Conservation (phyloP, 345 rosid genomes). For the Citrus sp. region DNA sequence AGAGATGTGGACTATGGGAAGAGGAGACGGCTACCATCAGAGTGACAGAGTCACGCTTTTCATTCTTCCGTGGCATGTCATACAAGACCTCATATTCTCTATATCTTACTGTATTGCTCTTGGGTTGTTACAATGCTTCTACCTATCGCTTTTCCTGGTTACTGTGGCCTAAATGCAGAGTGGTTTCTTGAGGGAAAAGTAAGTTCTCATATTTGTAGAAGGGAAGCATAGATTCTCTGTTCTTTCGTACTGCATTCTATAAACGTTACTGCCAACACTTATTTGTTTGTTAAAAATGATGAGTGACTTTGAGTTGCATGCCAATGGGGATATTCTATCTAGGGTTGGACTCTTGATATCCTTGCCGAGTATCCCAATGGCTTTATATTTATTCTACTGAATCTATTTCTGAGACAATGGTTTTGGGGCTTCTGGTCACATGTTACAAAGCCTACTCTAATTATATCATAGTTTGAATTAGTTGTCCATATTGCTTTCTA, state of each 20-base stretch:
- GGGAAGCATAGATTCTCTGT: conserved; percentile 24
- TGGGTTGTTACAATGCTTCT: conserved; percentile 17
- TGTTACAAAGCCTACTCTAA: conserved; percentile 1
- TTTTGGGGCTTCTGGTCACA: conserved; percentile 5
- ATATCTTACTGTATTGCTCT: conserved; percentile 15
- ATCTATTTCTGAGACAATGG: conserved; percentile 1
- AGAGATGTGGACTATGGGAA: conserved; percentile 79
- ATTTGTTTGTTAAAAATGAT: conserved; percentile 33
- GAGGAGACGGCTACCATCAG: conserved; percentile 60
- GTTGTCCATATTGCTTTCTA: not conserved
- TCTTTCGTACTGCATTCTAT: conserved; percentile 28
- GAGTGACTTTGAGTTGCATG: conserved; percentile 22
- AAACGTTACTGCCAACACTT: conserved; percentile 20
- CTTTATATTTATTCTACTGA: conserved; percentile 9
- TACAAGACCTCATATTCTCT: not conserved
- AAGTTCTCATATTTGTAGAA: conserved; percentile 40
- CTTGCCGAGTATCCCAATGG: conserved; percentile 19
- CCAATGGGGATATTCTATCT: conserved; percentile 28
- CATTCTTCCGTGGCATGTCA: conserved; percentile 9
- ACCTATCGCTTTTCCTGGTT: conserved; percentile 6
- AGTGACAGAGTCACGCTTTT: conserved; percentile 26
- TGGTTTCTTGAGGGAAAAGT: conserved; percentile 42
- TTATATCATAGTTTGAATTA: conserved; percentile 4
- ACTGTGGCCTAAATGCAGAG: conserved; percentile 20
- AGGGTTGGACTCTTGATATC: conserved; percentile 19